Conservation (phyloP, 2,329 filamentous ascomycete species). For the Xylaria multiplex region DNA sequence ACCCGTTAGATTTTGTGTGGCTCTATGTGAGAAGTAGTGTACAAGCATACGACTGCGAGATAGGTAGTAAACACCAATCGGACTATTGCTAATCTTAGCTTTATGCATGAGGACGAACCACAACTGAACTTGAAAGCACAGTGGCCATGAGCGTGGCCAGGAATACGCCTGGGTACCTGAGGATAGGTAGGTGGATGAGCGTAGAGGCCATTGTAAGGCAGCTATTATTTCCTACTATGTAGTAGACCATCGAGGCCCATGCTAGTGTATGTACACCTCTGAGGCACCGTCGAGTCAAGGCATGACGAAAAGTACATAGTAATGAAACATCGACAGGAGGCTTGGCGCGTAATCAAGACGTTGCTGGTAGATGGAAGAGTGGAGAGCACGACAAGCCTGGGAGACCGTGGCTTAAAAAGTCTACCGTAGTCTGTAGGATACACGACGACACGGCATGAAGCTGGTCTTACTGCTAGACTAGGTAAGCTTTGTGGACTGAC, state of each 20-base stretch:
- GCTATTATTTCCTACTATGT: neutral
- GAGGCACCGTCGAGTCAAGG: neutral
- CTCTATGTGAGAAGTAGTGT: too few species aligned
- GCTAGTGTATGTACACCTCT: neutral
- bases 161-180: too few species aligned
- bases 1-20: too few species aligned
- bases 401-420: constrained; percentile 2
- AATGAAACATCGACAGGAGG: constrained; percentile 14
- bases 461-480: neutral
- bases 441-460: neutral
- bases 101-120: neutral
- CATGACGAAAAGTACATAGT: neutral
- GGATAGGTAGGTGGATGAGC: too few species aligned
- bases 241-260: neutral
- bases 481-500: constrained; percentile 14
- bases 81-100: constrained; percentile 4
- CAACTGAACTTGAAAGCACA: too few species aligned
- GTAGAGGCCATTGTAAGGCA: neutral
- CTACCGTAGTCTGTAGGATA: neutral
- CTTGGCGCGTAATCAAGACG: constrained; percentile 4
- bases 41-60: neutral
- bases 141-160: too few species aligned
- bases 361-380: constrained; percentile 12
- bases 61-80: constrained; percentile 1
- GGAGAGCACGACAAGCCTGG: constrained; percentile 19